These are phyloP conservation scores for Rhizopus arrhizus DNA, from an alignment of 371 early-diverging fungal species.

Conservation along the genomic window DNA sequence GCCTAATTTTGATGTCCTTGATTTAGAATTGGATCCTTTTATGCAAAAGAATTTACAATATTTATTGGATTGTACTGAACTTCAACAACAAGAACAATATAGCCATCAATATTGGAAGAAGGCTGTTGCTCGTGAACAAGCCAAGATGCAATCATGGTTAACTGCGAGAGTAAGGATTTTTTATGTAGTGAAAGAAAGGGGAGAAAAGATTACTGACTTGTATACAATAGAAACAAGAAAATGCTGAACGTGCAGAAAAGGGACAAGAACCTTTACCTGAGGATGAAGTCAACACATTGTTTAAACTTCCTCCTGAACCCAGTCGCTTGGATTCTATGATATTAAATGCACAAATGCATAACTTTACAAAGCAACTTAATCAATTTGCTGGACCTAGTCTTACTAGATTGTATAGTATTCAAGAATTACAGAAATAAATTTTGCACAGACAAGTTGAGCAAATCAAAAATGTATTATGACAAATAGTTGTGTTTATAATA, in stretches of 20 bases:
- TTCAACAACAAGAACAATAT: conserved; percentile 88
- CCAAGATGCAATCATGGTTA: conserved; percentile 66
- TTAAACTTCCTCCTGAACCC: conserved; percentile 82
- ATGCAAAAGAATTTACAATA: conserved; percentile 89
- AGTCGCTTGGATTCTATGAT: conserved; percentile 88
- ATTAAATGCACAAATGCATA: conserved; percentile 86
- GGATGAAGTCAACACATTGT: conserved; percentile 72
- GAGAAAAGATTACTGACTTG: background rate
- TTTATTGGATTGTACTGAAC: conserved; percentile 87
- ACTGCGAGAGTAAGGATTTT: conserved; percentile 54
- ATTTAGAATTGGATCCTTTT: conserved; percentile 77
- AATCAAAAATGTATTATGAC: no score
- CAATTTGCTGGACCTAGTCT: conserved; percentile 89
- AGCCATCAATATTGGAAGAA: conserved; percentile 94
- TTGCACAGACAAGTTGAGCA: background rate
- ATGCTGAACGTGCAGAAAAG: conserved; percentile 71
- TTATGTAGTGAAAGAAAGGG: background rate
- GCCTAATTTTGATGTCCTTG: conserved; percentile 85
- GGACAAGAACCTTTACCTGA: conserved; percentile 83
- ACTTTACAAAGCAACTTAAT: conserved; percentile 89
- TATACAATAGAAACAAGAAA: conserved; percentile 69
- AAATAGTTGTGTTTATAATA: no score
- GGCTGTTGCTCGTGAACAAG: conserved; percentile 85
- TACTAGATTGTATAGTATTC: conserved; percentile 78
- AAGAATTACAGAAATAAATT: conserved; percentile 74